Evolutionary conservation across 441 rosid genomes (phyloP).

Genomic region (Gossypium davidsonii): DNA sequence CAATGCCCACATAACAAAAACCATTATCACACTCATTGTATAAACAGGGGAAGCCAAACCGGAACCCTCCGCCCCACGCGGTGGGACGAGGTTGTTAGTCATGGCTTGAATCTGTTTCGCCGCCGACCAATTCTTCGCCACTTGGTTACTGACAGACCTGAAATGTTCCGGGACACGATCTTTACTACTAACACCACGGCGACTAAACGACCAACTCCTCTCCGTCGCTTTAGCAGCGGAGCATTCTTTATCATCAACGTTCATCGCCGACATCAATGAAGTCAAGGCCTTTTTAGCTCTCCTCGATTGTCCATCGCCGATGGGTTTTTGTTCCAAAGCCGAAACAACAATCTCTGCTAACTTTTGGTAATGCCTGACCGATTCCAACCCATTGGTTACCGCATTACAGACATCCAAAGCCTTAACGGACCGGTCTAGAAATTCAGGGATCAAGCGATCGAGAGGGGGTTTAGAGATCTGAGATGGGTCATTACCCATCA

Average conservation of each 20-base stretch:
- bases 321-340: constrained; percentile 60
- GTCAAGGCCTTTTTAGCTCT: constrained; percentile 69
- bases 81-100: constrained; percentile 54
- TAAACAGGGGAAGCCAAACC: constrained; percentile 64
- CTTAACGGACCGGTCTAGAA: constrained; percentile 71
- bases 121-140: constrained; percentile 84
- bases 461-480: constrained; percentile 63
- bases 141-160: constrained; percentile 42
- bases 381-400: constrained; percentile 63
- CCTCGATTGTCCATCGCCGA: constrained; percentile 72
- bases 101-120: constrained; percentile 86
- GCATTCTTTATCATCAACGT: constrained; percentile 51
- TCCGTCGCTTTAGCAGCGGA: constrained; percentile 38
- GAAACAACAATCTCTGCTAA: constrained; percentile 66
- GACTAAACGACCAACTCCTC: constrained; percentile 80
- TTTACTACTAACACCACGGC: constrained; percentile 40
- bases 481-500: constrained; percentile 65
- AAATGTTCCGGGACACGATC: constrained; percentile 28
- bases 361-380: constrained; percentile 58
- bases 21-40: constrained; percentile 60
- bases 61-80: constrained; percentile 60
- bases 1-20: constrained; percentile 69
- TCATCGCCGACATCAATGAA: constrained; percentile 36
- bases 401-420: constrained; percentile 82
- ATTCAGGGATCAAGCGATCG: constrained; percentile 70